Evolutionary conservation across 768 basidiomycete species (phyloP).

Genomic region (Agaricus blazei): DNA sequence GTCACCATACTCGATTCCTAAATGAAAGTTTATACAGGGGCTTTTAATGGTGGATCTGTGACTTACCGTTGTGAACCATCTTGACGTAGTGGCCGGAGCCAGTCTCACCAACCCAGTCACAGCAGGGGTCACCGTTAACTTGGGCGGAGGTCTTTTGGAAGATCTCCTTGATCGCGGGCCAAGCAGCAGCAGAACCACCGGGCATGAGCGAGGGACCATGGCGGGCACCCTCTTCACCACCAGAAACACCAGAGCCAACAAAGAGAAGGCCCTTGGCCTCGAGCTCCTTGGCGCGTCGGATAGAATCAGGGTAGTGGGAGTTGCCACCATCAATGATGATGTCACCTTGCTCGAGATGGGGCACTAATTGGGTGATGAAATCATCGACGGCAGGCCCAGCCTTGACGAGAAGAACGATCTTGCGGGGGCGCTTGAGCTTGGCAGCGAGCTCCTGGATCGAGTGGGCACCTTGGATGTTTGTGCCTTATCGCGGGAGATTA

Average conservation of each 20-base stretch:
- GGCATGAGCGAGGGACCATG: slow-evolving; percentile 99
- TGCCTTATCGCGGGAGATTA: slow-evolving; percentile 50
- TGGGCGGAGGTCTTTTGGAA: slow-evolving; percentile 99
- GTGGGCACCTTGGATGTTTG: slow-evolving; percentile 92
- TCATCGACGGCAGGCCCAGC: slow-evolving; percentile 94
- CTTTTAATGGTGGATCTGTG: slow-evolving; percentile 1
- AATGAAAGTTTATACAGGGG: slow-evolving; percentile 10
- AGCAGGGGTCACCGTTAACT: slow-evolving; percentile 92
- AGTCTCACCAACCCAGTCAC: slow-evolving; percentile 98
- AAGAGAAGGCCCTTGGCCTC: slow-evolving; percentile 94
- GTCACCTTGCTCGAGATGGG: slow-evolving; percentile 90
- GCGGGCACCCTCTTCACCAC: slow-evolving; percentile 98
- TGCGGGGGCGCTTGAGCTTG: slow-evolving; percentile 93
- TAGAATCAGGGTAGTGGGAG: slow-evolving; percentile 98
- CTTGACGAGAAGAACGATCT: slow-evolving; percentile 98
- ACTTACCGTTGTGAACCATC: slow-evolving; percentile 95
- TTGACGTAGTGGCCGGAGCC: slow-evolving; percentile 98
- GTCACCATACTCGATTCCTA: slow-evolving; percentile 99
- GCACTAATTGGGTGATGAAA: slow-evolving; percentile 87
- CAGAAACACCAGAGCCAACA: slow-evolving; percentile 98
- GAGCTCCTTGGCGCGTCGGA: slow-evolving; percentile 89
- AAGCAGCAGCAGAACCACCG: slow-evolving; percentile 89
- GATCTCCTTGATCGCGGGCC: slow-evolving; percentile 96
- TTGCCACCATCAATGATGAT: slow-evolving; percentile 99
- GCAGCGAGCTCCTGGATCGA: slow-evolving; percentile 85